phyloP scores from a whole-genome alignment of 2,329 filamentous ascomycete species.

The Pyricularia grisea region DNA sequence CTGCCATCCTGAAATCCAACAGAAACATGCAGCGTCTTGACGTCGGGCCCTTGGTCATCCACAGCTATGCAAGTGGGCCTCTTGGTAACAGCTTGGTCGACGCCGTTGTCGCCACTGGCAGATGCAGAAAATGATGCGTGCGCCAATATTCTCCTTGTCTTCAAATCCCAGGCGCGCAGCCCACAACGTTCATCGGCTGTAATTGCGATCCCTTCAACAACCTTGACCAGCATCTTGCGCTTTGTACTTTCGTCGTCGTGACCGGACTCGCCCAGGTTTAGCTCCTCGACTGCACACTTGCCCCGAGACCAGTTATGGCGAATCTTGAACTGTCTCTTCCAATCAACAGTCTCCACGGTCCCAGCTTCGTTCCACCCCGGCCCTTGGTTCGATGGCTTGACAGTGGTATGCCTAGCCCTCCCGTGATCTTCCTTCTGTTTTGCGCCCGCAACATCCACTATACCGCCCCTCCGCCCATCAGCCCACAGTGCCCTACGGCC shows the following conservation, averaged over 20 bases:
- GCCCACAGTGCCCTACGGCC: constrained; percentile 34
- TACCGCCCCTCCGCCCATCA: constrained; percentile 32
- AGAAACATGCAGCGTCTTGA: constrained; percentile 45
- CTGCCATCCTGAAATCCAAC: constrained; percentile 65
- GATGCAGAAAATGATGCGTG: constrained; percentile 23
- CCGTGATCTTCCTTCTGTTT: background rate
- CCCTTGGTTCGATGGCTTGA: background rate
- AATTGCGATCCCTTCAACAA: constrained; percentile 67
- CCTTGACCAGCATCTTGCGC: constrained; percentile 61
- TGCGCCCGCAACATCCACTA: constrained; percentile 19
- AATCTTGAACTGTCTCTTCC: constrained; percentile 83
- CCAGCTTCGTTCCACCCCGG: constrained; percentile 19
- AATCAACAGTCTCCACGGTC: constrained; percentile 56
- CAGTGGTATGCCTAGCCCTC: constrained; percentile 20
- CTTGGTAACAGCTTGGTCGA: background rate
- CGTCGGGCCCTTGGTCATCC: constrained; percentile 38
- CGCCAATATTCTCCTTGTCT: constrained; percentile 51
- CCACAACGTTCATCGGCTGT: constrained; percentile 64
- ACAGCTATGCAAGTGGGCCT: constrained; percentile 57
- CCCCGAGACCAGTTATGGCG: constrained; percentile 87
- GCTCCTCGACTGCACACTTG: constrained; percentile 69
- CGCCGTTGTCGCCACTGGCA: constrained; percentile 9
- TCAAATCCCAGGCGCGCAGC: constrained; percentile 70
- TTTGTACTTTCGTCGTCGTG: constrained; percentile 26
- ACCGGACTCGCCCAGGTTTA: constrained; percentile 33